Conservation (phyloP, 2,329 filamentous ascomycete genomes). For the Aspergillus caelatus region DNA sequence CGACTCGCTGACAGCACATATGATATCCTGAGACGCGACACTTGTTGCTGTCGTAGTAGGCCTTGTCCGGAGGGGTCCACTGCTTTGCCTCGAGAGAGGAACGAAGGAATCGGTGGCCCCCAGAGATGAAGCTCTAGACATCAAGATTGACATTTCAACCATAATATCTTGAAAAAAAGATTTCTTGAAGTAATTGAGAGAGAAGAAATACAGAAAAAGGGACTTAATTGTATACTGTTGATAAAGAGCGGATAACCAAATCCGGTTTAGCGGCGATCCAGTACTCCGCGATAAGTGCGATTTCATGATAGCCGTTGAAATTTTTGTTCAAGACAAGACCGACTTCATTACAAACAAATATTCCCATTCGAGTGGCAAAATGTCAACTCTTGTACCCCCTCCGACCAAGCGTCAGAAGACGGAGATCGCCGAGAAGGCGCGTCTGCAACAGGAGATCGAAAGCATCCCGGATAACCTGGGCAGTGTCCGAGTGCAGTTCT, state of each 20-base stretch:
- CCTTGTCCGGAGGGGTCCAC: slow-evolving; percentile 54
- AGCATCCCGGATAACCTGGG: slow-evolving; percentile 68
- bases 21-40: slow-evolving; percentile 66
- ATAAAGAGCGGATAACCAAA: slow-evolving; percentile 16
- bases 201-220: neutral
- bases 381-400: slow-evolving; percentile 82
- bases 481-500: slow-evolving; percentile 82
- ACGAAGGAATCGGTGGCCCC: slow-evolving; percentile 20
- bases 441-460: slow-evolving; percentile 74
- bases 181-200: neutral
- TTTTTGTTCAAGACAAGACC: slow-evolving; percentile 11
- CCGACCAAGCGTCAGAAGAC: slow-evolving; percentile 85
- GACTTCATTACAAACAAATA: slow-evolving; percentile 2
- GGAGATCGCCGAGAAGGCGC: slow-evolving; percentile 70
- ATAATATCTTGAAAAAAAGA: neutral
- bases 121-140: slow-evolving; percentile 15
- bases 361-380: slow-evolving; percentile 42
- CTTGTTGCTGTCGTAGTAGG: slow-evolving; percentile 60
- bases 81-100: slow-evolving; percentile 36
- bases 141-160: neutral
- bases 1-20: slow-evolving; percentile 88
- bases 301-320: slow-evolving; percentile 20
- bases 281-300: slow-evolving; percentile 22
- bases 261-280: slow-evolving; percentile 22
- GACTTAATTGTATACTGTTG: neutral